Base-by-base conservation (phyloP, 2,329 filamentous ascomycete species). In the Fusarium subtropicale region DNA sequence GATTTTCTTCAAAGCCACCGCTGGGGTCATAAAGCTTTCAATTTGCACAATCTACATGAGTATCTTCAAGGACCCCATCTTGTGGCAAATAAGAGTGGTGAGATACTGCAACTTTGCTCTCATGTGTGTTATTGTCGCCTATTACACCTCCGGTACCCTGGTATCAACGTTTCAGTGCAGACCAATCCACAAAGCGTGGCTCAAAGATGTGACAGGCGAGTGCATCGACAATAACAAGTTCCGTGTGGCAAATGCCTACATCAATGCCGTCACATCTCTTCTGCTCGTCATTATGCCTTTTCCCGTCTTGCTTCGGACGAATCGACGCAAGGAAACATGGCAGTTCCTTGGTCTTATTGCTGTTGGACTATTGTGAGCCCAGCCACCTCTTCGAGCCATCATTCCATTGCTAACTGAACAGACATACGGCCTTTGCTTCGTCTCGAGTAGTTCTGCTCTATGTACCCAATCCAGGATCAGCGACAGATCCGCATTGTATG, bases 21-120 rank as follows among this genome's bases (percentile, higher is more conserved):
- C 56, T 0, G 34, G 52, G 3, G 10, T 47, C 2, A 30, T 60
- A 2, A 60, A 60, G n/a, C 56, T 57, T 5, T 60, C 56, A 0
- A 60, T 60, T 5, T 60, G 52, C 20, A 47, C 41, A 0, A 57
- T 60, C 2, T 60, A 60, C 2, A 41, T 60, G 52, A 60, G 24
- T 8, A 60, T 60, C 11, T 57, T 60, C 1, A 60, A 11, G 26
- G 39, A 60, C 1, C 52, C 56, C 7, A 30, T 57, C 3, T 16
- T 60, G 0, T 16, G 33, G 18, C 38, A 33, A 15, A 41, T 22
- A 1, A 60, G 16, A 3, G 26, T 60, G 7, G 56, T 34, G 1
- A 26, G 56, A 1, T 57, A 60, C 6, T 36, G 33, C 12, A 60
- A 56, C 6, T 57, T 57, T 34, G 52, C 52, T 0, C 12, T 60